phyloP scores from a whole-genome alignment of 768 basidiomycete species.

The Boletus rubroflammeus region DNA sequence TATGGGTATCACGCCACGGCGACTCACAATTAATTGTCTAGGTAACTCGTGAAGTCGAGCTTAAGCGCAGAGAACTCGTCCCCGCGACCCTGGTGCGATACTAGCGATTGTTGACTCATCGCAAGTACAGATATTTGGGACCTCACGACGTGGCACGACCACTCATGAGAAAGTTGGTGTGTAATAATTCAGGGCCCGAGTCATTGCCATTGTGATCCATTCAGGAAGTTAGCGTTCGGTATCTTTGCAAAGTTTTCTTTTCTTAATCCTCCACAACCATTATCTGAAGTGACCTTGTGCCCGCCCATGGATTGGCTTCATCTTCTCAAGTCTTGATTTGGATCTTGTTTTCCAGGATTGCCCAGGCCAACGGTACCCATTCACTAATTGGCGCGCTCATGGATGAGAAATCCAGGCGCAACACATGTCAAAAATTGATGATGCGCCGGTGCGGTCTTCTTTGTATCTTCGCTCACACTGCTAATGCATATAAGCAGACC shows the following conservation, averaged over 20 bases:
- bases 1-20: neutral
- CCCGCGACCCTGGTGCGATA: neutral
- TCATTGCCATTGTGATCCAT: neutral
- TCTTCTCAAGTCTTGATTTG: conserved; percentile 1
- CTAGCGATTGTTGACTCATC: neutral
- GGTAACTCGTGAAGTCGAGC: neutral
- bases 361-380: neutral
- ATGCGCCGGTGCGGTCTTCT: conserved; percentile 1
- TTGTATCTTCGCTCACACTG: conserved; percentile 1
- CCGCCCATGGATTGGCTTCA: neutral
- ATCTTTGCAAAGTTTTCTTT: no score
- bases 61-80: neutral
- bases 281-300: neutral
- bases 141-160: neutral
- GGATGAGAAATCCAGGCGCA: conserved; percentile 10
- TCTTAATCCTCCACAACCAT: neutral
- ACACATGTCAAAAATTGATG: neutral
- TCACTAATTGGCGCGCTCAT: neutral
- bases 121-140: neutral
- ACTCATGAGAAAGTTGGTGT: conserved; percentile 10
- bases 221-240: neutral
- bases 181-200: neutral
- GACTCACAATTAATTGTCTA: neutral
- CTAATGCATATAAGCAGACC: conserved; percentile 13
- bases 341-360: neutral